Evolutionary conservation across 108 stramenopile species (phyloP), one percentile per base, ranked within the genome.

Genomic region (Aurantiochytrium sp.): DNA sequence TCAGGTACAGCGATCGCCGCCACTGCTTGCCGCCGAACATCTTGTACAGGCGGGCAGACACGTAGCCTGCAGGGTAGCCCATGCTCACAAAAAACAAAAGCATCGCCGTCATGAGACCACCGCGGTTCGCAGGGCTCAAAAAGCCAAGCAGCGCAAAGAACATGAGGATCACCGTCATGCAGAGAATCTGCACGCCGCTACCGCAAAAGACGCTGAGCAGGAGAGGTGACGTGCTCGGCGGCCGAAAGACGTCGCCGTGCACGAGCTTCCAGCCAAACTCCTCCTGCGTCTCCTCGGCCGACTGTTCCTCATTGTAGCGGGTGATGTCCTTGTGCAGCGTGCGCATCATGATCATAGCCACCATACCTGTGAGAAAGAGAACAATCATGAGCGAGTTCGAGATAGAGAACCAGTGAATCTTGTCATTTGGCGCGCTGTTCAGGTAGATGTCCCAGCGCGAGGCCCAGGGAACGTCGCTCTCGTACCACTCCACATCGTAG

Each of bases 381-480:
- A 98, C 97, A 90, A 99, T 99, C 97, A 99, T 97, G 88, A 98
- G 95, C 14, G 96, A 97, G 95, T 99, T 99, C 83, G 97, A 94
- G 93, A 99, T 98, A 87, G 96, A 94, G 95, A 99, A 99, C 97
- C 97, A 98, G 92, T 99, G 99, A 87, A 99, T 96, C 89, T 98
- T 97, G 92, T 97, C 98, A 90, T 98, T 96, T 43, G 96, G 96
- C 25, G 92, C 89, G 57, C 96, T 97, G 72, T 96, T 95, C 55
- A 99, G 90, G 94, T 99, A 99, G 35, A 99, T 94, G 92, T 99
- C 99, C 99, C 99, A 99, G 69, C 99, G 97, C 89, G 97, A 96
- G 25, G 98, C 94, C 98, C 99, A 99, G 12, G 94, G 93, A 90
- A 96, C 94, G 44, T 93, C 93, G 87, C 91, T 93, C 69, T 94